Conservation (phyloP, 306 rosid species). For the Lathyrus sativus region DNA sequence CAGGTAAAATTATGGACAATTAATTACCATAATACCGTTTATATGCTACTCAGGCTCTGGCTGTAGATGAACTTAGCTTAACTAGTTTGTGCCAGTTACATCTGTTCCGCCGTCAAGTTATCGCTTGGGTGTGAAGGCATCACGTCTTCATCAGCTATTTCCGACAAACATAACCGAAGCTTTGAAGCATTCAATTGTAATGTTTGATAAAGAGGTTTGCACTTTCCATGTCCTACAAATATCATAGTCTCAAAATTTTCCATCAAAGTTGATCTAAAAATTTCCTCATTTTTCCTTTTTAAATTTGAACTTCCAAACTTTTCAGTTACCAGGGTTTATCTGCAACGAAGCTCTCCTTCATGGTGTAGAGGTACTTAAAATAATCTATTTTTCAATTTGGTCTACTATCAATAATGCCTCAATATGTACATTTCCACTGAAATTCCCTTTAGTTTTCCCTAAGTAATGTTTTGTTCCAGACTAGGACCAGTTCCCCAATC, state of each 20-base stretch:
- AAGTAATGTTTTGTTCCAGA: constrained; percentile 53
- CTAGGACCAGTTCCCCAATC: constrained; percentile 92
- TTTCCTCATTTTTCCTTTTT: background rate
- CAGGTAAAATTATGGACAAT: constrained; percentile 51
- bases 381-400: background rate
- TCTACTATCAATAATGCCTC: constrained; percentile 9
- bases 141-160: constrained; percentile 73
- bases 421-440: constrained; percentile 1
- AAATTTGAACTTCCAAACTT: constrained; percentile 34
- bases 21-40: constrained; percentile 6
- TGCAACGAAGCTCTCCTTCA: constrained; percentile 89
- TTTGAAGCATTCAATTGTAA: constrained; percentile 68
- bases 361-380: constrained; percentile 85
- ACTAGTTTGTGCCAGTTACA: constrained; percentile 51
- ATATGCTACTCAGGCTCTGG: constrained; percentile 29
- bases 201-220: constrained; percentile 82
- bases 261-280: constrained; percentile 3
- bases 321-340: constrained; percentile 91
- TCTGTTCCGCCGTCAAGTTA: constrained; percentile 87
- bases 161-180: constrained; percentile 71
- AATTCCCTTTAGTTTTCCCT: constrained; percentile 4
- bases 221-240: constrained; percentile 15
- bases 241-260: constrained; percentile 15
- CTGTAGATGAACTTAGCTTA: constrained; percentile 35
- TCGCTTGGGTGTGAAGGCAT: constrained; percentile 93